Base-by-base conservation (phyloP, 768 basidiomycete species). In the Russula griseocarnosa region DNA sequence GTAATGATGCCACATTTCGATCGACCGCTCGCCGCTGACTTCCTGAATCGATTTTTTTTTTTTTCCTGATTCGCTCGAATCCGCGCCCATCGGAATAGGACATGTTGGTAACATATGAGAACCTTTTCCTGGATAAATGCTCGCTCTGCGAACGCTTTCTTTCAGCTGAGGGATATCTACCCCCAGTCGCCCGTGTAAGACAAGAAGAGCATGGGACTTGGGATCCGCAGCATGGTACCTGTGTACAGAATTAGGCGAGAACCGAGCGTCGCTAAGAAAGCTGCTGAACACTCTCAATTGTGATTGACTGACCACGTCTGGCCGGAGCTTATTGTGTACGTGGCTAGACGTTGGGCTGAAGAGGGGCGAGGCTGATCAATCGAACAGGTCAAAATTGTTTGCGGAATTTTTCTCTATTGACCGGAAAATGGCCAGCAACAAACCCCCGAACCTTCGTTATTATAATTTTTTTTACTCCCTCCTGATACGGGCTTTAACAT, bases 151-250 rank as follows among this genome's bases (percentile, higher is more conserved):
- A 81, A 54, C 83, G 88, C 20, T 85, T 91, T 30, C 74, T 90
- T 24, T 86, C 86, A 0, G 76, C 78, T 2, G 88, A 91, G 67
- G 86, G 85, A 0, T 87, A 90, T 71, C 77, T 87, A 9, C 90
- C 89, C 1, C 85, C 88, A 0, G 86, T 90, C 3, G 85, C 83
- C 34, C 80, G 87, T 50, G 69, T 81, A 30, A 87, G 82, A 82
- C 74, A 72, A 26, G 75, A 77, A 26, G 75, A 77, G 24, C 51
- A 66, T 50, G 74, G 62, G 8, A 69, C 69, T 3, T 85, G 85
- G 85, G 77, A 78, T 66, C 75, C 79, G 3, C 76, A 80, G 62
- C 87, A 89, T 74, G 75, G 79, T 40, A 74, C 73, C 1, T 83
- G 82, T 66, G 73, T 68, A 28, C 60, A 66, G 46, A 68, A 55